Base-by-base conservation (phyloP, 225 moss, liverwort and hornwort genomes). In the Pseudisothecium myosuroides region DNA sequence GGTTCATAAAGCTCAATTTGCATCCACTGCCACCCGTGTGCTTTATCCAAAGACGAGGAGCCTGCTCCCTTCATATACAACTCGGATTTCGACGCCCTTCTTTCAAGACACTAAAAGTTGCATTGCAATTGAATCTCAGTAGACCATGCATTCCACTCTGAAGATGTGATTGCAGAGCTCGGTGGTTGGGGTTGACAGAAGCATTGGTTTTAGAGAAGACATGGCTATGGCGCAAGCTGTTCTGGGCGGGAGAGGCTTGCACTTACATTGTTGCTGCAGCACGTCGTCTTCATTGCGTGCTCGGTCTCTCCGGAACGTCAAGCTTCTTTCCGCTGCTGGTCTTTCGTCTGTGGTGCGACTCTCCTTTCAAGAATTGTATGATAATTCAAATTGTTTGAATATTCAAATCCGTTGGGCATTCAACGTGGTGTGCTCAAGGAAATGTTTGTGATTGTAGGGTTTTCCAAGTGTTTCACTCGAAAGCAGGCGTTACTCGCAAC, bases 191-290 rank as follows among this genome's bases (percentile, higher is more conserved):
- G 32, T 75, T 83, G 64, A 41, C 36, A 37, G 74, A 43, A 75
- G n/a, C 87, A 45, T 60, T 86, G 66, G 58, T 24, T 23, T 28
- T 49, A 45, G 16, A 31, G 84, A 80, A 52, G 85, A 66, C 16
- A 77, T 94, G 92, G 90, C 94, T 43, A 89, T 94, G 91, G 91
- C 91, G 82, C 93, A 91, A 87, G 89, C 93, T 88, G 88, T 92
- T 71, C 81, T 93, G 89, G 91, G 86, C 56, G 94, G 93, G 61
- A 87, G 89, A 77, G 91, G 92, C 77, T 85, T 93, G 88, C 90
- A 89, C 81, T 75, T 92, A 7, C 89, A 63, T 60, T 92, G 85
- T 77, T 81, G 84, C 88, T 84, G 87, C 87, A 84, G 86, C 84
- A 67, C 77, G 15, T 61, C 82, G 77, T 79, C 92, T 67, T 90